Evolutionary conservation across 768 basidiomycete genomes (phyloP), one percentile per base, ranked within the genome.

Genomic region (Goffeauzyma gilvescens): DNA sequence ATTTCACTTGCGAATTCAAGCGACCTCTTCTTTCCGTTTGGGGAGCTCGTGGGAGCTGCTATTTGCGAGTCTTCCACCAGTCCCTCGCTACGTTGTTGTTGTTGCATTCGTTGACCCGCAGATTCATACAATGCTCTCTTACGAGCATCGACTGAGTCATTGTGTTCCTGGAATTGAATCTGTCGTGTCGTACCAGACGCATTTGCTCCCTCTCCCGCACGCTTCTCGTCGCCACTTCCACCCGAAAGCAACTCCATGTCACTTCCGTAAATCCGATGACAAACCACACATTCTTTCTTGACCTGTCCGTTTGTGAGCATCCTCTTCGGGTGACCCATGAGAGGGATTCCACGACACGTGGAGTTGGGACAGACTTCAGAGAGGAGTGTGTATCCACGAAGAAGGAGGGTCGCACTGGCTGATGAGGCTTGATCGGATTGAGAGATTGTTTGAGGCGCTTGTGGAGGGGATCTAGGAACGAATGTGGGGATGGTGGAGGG

Each of bases 321-420:
- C 27, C 46, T 45, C 30, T 51, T 32, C 3, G 61, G 61, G 38
- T 55, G 59, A 3, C 61, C 61, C 18, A 63, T 56, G 10, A 63
- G 52, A 5, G 61, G 61, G 15, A 63, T 54, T 4, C 57, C 59
- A 15, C 42, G 36, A 39, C 61, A 63, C 1, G 33, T 26, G 14
- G 50, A 15, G 15, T 48, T 50, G 10, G 54, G 55, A 32, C 61
- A 63, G 38, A 51, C 58, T 12, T 43, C 42, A 26, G 48, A 45
- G 1, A 63, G 42, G 1, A 63, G 50, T 1, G 59, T 56, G 30
- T 58, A 60, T 4, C 61, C 61, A 42, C 50, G 55, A 0, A 63
- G 42, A 10, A 63, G 46, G 5, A 59, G 47, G 6, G 33, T 17
- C 2, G 55, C 58, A 10, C 60, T 63, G 17, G 32, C 41, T 4